A percentile compares a stretch with the other conserved stretches of the same genome.
Conservation (phyloP, 2,329 filamentous ascomycete genomes). For the Colletotrichum falcatum region DNA sequence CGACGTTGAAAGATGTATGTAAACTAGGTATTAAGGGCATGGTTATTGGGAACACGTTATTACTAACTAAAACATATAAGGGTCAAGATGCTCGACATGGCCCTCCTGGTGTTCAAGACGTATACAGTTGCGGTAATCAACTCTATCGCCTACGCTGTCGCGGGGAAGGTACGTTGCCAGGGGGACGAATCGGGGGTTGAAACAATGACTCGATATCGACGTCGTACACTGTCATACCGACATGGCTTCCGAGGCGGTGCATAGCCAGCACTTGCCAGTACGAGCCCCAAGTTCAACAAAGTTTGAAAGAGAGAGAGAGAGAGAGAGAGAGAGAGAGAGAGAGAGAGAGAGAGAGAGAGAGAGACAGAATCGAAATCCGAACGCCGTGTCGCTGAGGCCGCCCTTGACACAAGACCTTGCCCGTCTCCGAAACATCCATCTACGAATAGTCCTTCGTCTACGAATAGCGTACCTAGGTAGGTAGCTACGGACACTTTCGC, state of each 20-base stretch:
- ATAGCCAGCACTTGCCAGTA: slow-evolving; percentile 2
- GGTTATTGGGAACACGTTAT: no score
- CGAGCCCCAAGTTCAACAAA: slow-evolving; percentile 5
- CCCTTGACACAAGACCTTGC: not conserved
- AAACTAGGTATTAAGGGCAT: no score
- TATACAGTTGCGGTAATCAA: no score
- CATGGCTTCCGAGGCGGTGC: not conserved
- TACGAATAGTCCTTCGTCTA: no score
- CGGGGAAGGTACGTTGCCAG: no score
- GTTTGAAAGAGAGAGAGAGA: not conserved
- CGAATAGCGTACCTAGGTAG: no score
- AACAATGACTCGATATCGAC: not conserved
- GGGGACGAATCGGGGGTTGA: not conserved
- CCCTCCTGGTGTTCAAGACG: no score
- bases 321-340: not conserved
- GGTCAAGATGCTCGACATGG: no score
- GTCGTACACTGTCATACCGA: not conserved
- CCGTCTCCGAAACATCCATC: slow-evolving; percentile 11
- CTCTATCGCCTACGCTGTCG: no score
- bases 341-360: not conserved
- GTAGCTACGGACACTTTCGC: no score
- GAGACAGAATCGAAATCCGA: not conserved
- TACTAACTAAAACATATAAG: no score
- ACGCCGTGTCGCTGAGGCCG: not conserved
- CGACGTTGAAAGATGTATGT: no score